phyloP scores from a whole-genome alignment of 768 basidiomycete species.

The Solioccasus polychromus region DNA sequence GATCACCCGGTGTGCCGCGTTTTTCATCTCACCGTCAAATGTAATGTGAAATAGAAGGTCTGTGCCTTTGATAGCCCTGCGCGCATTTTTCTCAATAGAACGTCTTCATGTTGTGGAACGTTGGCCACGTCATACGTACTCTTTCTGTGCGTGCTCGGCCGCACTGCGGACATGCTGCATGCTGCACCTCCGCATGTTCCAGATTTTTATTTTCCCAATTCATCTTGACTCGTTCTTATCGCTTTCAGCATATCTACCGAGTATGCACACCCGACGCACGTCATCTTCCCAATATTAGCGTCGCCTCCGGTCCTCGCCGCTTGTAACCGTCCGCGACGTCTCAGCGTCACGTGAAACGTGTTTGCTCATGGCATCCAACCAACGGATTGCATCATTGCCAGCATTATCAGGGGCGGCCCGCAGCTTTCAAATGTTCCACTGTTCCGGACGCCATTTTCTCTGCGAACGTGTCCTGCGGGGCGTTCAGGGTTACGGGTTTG shows the following conservation, averaged over 20 bases:
- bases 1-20: constrained; percentile 22
- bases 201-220: constrained; percentile 3
- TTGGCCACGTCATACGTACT: constrained; percentile 17
- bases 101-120: constrained; percentile 17
- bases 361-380: background rate
- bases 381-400: background rate
- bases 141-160: constrained; percentile 15
- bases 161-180: constrained; percentile 23
- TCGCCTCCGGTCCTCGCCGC: constrained; percentile 3
- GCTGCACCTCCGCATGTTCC: constrained; percentile 3
- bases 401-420: constrained; percentile 2
- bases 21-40: constrained; percentile 17
- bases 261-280: constrained; percentile 1
- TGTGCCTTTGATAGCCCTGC: constrained; percentile 22
- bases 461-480: background rate
- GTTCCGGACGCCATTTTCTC: background rate
- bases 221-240: no score
- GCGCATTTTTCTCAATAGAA: constrained; percentile 19
- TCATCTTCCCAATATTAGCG: constrained; percentile 10
- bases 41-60: constrained; percentile 21
- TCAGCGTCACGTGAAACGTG: no score
- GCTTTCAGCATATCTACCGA: no score
- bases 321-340: constrained; percentile 10
- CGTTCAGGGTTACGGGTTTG: constrained; percentile 11
- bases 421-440: background rate